Conservation (phyloP, 2,329 filamentous ascomycete species). For the Lasiodiplodia citricola region DNA sequence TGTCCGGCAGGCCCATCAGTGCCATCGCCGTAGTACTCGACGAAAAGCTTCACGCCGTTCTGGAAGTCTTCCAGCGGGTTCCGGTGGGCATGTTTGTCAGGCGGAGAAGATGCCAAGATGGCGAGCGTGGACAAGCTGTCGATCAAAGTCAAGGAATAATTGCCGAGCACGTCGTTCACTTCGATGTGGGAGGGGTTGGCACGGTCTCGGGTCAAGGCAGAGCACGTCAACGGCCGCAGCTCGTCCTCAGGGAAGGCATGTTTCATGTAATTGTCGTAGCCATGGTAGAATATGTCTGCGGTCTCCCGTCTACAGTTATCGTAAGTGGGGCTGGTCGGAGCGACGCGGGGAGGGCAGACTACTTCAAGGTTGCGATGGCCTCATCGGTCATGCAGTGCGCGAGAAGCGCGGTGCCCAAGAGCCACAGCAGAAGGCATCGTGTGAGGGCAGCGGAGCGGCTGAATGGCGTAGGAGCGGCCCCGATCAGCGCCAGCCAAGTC, state of each 20-base stretch:
- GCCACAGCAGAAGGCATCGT: slow-evolving; percentile 40
- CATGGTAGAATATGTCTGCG: slow-evolving; percentile 89
- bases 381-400: slow-evolving; percentile 54
- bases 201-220: slow-evolving; percentile 81
- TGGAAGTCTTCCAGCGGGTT: slow-evolving; percentile 68
- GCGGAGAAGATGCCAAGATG: slow-evolving; percentile 80
- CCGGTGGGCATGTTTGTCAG: slow-evolving; percentile 60
- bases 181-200: slow-evolving; percentile 80
- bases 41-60: slow-evolving; percentile 74
- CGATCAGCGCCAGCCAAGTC: slow-evolving; percentile 39
- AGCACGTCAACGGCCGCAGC: slow-evolving; percentile 84
- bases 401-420: slow-evolving; percentile 37
- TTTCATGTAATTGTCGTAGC: slow-evolving; percentile 92
- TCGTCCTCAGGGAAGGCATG: slow-evolving; percentile 96
- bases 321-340: background rate
- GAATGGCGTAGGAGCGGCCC: slow-evolving; percentile 32
- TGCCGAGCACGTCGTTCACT: slow-evolving; percentile 93
- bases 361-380: slow-evolving; percentile 46
- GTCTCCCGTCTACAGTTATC: slow-evolving; percentile 49
- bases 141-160: slow-evolving; percentile 94
- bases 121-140: slow-evolving; percentile 94
- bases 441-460: slow-evolving; percentile 29
- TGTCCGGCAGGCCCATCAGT: slow-evolving; percentile 69
- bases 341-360: slow-evolving; percentile 1
- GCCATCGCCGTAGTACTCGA: slow-evolving; percentile 87